A percentile compares a stretch with the other conserved stretches of the same genome.
Conservation (phyloP, 352 stramenopile genomes). For the Phytophthora colocasiae region DNA sequence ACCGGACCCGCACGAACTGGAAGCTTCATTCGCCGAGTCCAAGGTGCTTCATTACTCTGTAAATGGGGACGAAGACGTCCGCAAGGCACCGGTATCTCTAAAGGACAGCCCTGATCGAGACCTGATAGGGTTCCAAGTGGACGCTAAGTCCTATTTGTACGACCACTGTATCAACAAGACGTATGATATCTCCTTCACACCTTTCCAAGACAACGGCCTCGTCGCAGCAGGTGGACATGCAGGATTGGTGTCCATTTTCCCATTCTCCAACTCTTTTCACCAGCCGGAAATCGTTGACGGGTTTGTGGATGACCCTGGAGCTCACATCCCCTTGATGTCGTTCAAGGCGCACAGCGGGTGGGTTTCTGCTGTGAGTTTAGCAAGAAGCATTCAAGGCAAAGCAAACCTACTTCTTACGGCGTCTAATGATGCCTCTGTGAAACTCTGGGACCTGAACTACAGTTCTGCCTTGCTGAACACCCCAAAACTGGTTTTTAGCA, state of each 20-base stretch:
- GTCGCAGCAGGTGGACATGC: slow-evolving; percentile 51
- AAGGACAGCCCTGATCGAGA: slow-evolving; percentile 1
- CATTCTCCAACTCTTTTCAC: slow-evolving; percentile 11
- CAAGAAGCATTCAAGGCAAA: slow-evolving; percentile 30
- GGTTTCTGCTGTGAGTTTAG: slow-evolving; percentile 57
- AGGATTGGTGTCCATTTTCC: slow-evolving; percentile 60
- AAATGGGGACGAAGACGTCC: slow-evolving; percentile 4
- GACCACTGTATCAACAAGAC: slow-evolving; percentile 52
- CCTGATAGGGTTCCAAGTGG: slow-evolving; percentile 35
- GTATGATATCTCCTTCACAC: slow-evolving; percentile 57
- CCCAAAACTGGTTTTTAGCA: slow-evolving; percentile 39
- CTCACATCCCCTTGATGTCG: slow-evolving; percentile 48
- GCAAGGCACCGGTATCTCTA: not conserved
- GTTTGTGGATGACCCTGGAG: slow-evolving; percentile 17
- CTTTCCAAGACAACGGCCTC: slow-evolving; percentile 45
- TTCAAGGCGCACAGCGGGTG: slow-evolving; percentile 64
- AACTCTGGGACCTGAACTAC: slow-evolving; percentile 66
- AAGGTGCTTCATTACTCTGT: slow-evolving; percentile 43
- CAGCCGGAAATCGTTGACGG: slow-evolving; percentile 15
- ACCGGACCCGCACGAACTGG: slow-evolving; percentile 15
- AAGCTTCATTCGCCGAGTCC: slow-evolving; percentile 43
- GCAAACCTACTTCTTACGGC: slow-evolving; percentile 54
- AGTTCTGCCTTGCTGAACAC: slow-evolving; percentile 24
- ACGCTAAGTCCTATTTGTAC: slow-evolving; percentile 19
- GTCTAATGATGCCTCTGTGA: slow-evolving; percentile 58